phyloP scores from a whole-genome alignment of 2,329 filamentous ascomycete genomes.

The Colletotrichum karsti region DNA sequence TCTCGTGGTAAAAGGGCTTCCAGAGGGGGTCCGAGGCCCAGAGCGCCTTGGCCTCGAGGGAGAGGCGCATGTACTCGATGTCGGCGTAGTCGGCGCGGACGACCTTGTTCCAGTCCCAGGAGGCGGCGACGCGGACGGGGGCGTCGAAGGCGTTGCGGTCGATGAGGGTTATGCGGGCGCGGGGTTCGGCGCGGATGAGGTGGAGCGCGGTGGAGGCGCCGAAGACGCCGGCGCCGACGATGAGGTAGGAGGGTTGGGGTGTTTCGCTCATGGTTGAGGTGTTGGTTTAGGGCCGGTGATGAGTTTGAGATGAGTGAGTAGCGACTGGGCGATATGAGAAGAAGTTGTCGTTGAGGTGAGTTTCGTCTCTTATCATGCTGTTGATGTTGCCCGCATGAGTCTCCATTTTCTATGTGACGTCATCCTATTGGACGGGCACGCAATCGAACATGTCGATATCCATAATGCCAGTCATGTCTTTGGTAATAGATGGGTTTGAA shows the following conservation, averaged over 20 bases:
- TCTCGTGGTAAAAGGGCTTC: slow-evolving; percentile 38
- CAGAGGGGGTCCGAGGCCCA: slow-evolving; percentile 40
- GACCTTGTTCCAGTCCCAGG: slow-evolving; percentile 47
- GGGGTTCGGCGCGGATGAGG: slow-evolving; percentile 39
- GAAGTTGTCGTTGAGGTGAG: not conserved
- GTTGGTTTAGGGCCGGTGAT: not conserved
- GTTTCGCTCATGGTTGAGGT: not conserved
- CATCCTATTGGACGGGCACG: slow-evolving; percentile 10
- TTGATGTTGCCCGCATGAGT: not conserved
- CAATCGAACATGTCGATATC: not conserved
- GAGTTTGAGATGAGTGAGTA: not conserved
- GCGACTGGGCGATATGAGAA: not conserved
- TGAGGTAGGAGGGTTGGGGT: slow-evolving; percentile 39
- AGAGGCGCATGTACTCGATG: slow-evolving; percentile 38
- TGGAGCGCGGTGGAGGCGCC: slow-evolving; percentile 59
- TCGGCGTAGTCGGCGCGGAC: slow-evolving; percentile 46
- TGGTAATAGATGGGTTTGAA: not conserved
- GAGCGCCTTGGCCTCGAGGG: slow-evolving; percentile 37
- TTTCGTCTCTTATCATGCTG: not conserved
- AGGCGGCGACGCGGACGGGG: slow-evolving; percentile 35
- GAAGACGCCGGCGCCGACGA: slow-evolving; percentile 60
- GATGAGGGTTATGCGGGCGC: slow-evolving; percentile 33
- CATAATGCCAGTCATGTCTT: not conserved
- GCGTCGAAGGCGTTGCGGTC: slow-evolving; percentile 35
- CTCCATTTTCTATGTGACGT: slow-evolving; percentile 20